A percentile compares a stretch with the other conserved stretches of the same genome.
phyloP scores from a whole-genome alignment of 495 filamentous ascomycete species.

The Glonium stellatum region DNA sequence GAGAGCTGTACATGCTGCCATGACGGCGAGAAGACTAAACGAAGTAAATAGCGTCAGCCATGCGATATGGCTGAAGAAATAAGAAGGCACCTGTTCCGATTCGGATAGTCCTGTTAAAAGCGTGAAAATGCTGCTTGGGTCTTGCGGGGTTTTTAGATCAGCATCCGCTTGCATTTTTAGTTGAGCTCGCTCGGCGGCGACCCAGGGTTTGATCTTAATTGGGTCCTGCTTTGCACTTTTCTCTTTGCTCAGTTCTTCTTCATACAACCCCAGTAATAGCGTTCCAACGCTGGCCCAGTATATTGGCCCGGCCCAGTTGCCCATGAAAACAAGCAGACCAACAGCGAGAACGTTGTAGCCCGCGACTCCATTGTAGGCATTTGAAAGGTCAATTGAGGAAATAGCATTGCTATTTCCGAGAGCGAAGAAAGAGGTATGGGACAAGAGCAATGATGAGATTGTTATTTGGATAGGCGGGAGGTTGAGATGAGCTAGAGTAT shows the following conservation, averaged over 20 bases:
- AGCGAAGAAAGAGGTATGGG: slow-evolving; percentile 70
- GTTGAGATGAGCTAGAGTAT: slow-evolving; percentile 22
- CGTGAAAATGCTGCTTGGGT: neutral
- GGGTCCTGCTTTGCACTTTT: slow-evolving; percentile 1
- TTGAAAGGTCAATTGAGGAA: slow-evolving; percentile 59
- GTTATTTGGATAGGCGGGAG: slow-evolving; percentile 24
- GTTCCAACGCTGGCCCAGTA: slow-evolving; percentile 68
- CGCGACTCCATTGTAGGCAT: slow-evolving; percentile 42
- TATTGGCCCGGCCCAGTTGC: slow-evolving; percentile 87
- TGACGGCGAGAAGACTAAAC: slow-evolving; percentile 58
- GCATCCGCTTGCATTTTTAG: neutral
- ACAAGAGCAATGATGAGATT: slow-evolving; percentile 29
- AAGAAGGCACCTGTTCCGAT: neutral
- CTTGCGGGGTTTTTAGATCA: neutral
- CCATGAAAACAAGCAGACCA: slow-evolving; percentile 71
- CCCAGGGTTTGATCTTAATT: neutral
- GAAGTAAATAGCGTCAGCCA: slow-evolving; percentile 61
- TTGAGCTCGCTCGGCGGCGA: neutral
- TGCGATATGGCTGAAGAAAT: slow-evolving; percentile 41
- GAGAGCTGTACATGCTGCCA: slow-evolving; percentile 78
- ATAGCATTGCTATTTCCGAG: slow-evolving; percentile 88
- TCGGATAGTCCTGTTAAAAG: neutral
- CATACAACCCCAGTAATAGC: slow-evolving; percentile 42
- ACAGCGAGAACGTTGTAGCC: slow-evolving; percentile 54
- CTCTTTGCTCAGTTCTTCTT: neutral